Base-by-base conservation (phyloP, 2,329 filamentous ascomycete genomes). In the Sclerotinia minor region DNA sequence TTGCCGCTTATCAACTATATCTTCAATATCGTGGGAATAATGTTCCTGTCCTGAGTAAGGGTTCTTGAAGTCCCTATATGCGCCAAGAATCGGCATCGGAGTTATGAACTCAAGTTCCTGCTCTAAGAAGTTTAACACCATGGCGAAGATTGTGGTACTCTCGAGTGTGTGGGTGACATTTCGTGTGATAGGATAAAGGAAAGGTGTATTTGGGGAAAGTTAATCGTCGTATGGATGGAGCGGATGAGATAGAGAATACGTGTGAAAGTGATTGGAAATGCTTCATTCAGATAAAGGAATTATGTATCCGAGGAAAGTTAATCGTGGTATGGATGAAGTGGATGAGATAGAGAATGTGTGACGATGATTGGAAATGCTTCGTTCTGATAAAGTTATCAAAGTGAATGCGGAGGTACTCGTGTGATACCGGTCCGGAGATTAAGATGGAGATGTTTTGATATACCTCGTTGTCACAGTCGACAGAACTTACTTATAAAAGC, bases 1-100 rank as follows among this genome's bases (percentile, higher is more conserved):
- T 61, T 61, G 59, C 32, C 50, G n/a, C 59, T 61, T 61, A 50
- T 61, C 59, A 49, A 61, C n/a, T 38, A 6, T 50, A 38, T 50
- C 45, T 61, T 49, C 7, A 41, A 19, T 24, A 41, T 50, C 3
- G 19, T 21, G 19, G 45, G 21, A 8, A 38, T n/a, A 19, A 38
- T 19, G 29, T 50, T 24, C n/a, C n/a, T 38, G 45, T 61, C 59
- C 9, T 26, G 4, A 26, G 47, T 50, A 38, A 50, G 59, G 45
- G 59, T 38, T 15, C 29, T 38, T 17, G 21, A 35, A n/a, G 19
- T 13, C 13, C 45, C 50, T 38, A 38, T 61, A 32, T 9, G 15
- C 19, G n/a, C 45, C 45, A 50, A 61, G 59, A 50, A 50, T 21
- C n/a, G 15, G 59, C 2, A n/a, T 50, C 1, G 6, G 24, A 8